These are phyloP conservation scores for Isochrysis galbana DNA, from an alignment of 78 protist genomes.

Conservation along the genomic window DNA sequence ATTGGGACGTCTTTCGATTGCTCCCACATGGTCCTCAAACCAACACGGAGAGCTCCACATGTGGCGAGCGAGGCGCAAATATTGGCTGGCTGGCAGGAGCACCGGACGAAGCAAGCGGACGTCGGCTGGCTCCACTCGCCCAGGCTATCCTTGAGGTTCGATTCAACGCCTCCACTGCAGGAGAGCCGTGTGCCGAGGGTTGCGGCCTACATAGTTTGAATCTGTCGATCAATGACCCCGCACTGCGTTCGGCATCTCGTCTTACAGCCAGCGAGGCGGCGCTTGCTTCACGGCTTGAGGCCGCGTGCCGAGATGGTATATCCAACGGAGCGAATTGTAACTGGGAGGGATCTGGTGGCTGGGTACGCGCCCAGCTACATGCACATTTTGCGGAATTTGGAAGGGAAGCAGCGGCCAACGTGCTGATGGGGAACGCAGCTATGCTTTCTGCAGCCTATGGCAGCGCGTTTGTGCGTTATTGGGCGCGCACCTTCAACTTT, in stretches of 20 bases:
- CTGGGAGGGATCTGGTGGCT: slow-evolving; percentile 1
- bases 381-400: background rate
- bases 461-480: background rate
- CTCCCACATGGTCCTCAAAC: too few species aligned
- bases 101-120: background rate
- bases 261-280: too few species aligned
- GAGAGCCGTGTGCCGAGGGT: too few species aligned
- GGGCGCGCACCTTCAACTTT: background rate
- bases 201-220: too few species aligned
- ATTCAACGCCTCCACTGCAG: background rate
- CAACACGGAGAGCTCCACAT: too few species aligned
- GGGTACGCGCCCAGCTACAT: background rate
- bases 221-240: too few species aligned
- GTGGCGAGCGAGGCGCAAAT: too few species aligned
- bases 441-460: background rate
- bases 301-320: too few species aligned
- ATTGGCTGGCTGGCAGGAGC: background rate
- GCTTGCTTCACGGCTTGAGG: too few species aligned
- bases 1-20: background rate
- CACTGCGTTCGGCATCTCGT: too few species aligned
- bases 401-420: background rate
- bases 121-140: background rate
- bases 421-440: background rate
- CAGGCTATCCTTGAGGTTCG: background rate
- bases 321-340: too few species aligned